These are phyloP conservation scores for Helotiales sp. DNA, from an alignment of 2,329 filamentous ascomycete species.

Conservation along the genomic window DNA sequence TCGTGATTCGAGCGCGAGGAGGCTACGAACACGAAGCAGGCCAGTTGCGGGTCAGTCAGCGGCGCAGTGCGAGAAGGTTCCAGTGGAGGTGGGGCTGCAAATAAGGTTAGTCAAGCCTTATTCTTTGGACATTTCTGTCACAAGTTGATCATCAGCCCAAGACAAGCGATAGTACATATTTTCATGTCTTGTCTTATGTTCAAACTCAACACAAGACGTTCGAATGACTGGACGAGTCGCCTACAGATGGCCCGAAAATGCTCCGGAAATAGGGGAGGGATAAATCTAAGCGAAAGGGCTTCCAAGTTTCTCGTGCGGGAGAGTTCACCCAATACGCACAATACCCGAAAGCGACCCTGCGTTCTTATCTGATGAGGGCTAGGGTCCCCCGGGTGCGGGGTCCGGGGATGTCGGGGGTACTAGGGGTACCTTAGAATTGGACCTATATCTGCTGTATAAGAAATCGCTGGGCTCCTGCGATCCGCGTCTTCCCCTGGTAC, in stretches of 20 bases:
- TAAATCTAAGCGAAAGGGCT: not conserved
- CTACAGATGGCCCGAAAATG: not conserved
- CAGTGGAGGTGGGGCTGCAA: no score
- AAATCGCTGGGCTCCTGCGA: not conserved
- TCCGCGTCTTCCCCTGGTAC: not conserved
- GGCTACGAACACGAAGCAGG: no score
- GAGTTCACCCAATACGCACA: not conserved
- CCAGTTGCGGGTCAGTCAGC: no score
- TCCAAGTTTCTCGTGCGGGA: not conserved
- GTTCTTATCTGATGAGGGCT: not conserved
- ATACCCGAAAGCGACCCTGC: no score
- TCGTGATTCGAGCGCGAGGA: not conserved
- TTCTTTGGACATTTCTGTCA: no score
- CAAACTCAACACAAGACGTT: not conserved
- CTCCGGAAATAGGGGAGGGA: not conserved
- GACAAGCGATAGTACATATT: no score
- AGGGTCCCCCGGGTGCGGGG: conserved; percentile 2
- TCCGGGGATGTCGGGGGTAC: not conserved
- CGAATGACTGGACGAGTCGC: not conserved
- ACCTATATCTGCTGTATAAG: not conserved
- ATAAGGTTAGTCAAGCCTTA: no score
- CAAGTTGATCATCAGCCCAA: no score
- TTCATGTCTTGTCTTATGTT: no score
- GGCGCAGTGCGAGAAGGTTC: no score
- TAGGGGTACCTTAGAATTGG: not conserved